Evolutionary conservation across 345 rosid genomes (phyloP), one percentile per base, ranked within the genome.

Genomic region (Sonneratia caseolaris): DNA sequence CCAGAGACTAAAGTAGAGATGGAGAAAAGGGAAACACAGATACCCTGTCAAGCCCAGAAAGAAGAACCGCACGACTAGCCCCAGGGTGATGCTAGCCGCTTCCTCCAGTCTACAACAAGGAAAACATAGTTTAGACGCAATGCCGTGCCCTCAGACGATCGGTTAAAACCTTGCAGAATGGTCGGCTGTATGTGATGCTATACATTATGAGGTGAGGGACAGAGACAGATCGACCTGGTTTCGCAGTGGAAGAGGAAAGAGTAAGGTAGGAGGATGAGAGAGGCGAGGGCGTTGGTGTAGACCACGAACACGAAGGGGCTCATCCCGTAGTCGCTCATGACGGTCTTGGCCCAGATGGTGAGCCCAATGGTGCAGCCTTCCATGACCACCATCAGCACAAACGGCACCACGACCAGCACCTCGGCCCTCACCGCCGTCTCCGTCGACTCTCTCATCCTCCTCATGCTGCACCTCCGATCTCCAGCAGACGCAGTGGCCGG

Each of bases 1-100:
- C 15, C 51, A 9, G 51, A 47, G 13, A 47, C 5, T 35, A 10
- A 40, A 40, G 45, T 13, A 47, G 51, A 13, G 51, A 47, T 13
- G 51, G 51, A 9, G 51, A 13, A 47, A 47, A 47, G 9, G 51
- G 51, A 47, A 47, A 47, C 14, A 10, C 51, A 47, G 51, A 47
- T 42, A 90, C 98, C 98, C 96, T 12, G 86, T 86, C 68, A 90
- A 82, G 70, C 97, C 95, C 80, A 90, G 42, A 76, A 93, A 83
- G 84, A 89, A 93, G 76, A 84, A 76, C 37, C 89, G 88, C 75
- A 84, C 24, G 32, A 86, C 62, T 35, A 86, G 86, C 35, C 84
- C 84, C 43, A 76, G 75, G 43, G 84, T 76, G 76, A 89, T 81
- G 79, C 36, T n/a, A 43, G 71, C 69, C 7, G 88, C 72, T 53